A percentile compares a stretch with the other conserved stretches of the same genome.
These are phyloP conservation scores for Planoprotostelium fungivorum DNA, from an alignment of 78 protist species.

Conservation along the genomic window DNA sequence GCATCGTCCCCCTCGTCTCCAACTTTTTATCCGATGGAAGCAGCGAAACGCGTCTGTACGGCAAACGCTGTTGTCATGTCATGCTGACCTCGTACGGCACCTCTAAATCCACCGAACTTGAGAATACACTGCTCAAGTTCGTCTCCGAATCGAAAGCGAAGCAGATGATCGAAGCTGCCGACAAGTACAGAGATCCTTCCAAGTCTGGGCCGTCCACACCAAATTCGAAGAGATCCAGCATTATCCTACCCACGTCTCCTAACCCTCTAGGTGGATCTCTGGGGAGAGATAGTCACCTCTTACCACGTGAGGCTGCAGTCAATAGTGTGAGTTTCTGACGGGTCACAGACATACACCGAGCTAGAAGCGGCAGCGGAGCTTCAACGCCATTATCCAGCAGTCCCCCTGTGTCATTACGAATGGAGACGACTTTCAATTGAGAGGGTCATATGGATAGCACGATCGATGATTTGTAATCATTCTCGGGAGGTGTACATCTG, in stretches of 20 bases:
- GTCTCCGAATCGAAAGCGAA: neutral
- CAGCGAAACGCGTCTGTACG: neutral
- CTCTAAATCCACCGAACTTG: neutral
- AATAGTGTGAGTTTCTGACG: too few relatives aligned
- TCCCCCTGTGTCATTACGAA: too few relatives aligned
- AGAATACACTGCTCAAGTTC: neutral
- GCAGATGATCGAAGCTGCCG: neutral
- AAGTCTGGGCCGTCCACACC: neutral
- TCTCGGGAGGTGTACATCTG: too few relatives aligned
- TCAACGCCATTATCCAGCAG: too few relatives aligned
- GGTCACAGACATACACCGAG: too few relatives aligned
- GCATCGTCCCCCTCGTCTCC: neutral
- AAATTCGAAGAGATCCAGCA: neutral
- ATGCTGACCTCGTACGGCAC: neutral
- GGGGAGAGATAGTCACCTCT: neutral
- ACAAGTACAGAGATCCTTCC: neutral
- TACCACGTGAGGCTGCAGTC: constrained; percentile 2
- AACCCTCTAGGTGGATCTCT: neutral
- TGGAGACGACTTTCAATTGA: too few relatives aligned
- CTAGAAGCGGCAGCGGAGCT: too few relatives aligned
- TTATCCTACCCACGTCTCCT: neutral
- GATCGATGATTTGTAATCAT: too few relatives aligned
- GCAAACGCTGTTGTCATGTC: neutral
- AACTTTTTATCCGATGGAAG: neutral
- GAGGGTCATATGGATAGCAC: too few relatives aligned